Percentiles rank a stretch among this genome's conserved stretches.
Evolutionary conservation across 2,329 filamentous ascomycete species (phyloP).

Genomic region (Colletotrichum siamense): DNA sequence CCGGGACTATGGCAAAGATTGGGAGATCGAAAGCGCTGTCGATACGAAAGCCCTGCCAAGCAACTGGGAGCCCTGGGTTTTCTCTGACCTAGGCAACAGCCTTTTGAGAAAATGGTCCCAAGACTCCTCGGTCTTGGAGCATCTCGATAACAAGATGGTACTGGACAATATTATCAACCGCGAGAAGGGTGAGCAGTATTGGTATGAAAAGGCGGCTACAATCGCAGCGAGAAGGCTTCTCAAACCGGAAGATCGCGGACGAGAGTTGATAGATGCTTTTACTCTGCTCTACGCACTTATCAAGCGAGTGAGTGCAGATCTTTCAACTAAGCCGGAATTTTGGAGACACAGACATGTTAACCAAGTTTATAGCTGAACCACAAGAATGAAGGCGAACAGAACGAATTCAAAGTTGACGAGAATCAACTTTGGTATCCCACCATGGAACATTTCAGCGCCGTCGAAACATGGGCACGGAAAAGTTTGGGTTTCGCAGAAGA

Average conservation of each 20-base stretch:
- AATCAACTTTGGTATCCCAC: not conserved
- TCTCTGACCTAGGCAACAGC: not conserved
- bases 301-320: not conserved
- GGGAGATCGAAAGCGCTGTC: not conserved
- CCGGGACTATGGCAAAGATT: not conserved
- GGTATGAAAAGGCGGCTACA: not conserved
- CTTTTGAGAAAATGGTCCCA: not conserved
- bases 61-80: not conserved
- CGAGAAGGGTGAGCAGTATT: not conserved
- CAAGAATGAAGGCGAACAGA: not conserved
- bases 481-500: not conserved
- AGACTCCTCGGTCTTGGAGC: not conserved
- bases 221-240: not conserved
- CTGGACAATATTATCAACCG: not conserved
- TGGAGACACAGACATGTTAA: not conserved
- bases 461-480: not conserved
- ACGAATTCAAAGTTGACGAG: not conserved
- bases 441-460: not conserved
- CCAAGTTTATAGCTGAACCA: not conserved
- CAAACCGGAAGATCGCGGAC: not conserved
- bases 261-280: not conserved
- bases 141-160: not conserved
- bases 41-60: not conserved
- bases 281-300: not conserved
- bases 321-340: fast-evolving